Base-by-base conservation (phyloP, 257 asterid genomes). In the Solanum tarapatanum region DNA sequence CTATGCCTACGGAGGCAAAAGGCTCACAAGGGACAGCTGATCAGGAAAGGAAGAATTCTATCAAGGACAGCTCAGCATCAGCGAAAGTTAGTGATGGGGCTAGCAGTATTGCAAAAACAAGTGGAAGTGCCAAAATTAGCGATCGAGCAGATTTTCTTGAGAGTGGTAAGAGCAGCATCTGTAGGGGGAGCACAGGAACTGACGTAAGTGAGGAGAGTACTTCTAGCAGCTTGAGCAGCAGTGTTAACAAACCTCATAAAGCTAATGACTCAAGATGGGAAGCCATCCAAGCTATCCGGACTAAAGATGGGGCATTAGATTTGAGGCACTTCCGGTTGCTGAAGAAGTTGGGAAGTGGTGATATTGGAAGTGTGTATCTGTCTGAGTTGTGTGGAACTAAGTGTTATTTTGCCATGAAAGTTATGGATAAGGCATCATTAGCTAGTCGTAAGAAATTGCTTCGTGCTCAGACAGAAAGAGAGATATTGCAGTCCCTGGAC, bases 111-210 rank as follows among this genome's bases (percentile, higher is more conserved):
- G 89, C 90, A 9, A 94, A 94, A 90, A 91, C 95, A 33, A 94
- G 94, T 79, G 96, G 94, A 73, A 89, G 91, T 84, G 90, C 92
- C 87, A 93, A 92, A 89, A 88, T 88, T 36, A 92, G 95, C 39
- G 97, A 93, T 24, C 91, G 91, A 28, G 89, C 89, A 23, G 98
- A 95, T 80, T 92, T 91, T 51, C 92, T 88, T 35, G 98, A 94
- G 89, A 95, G 98, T 86, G 96, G 98, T 35, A 95, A 95, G 91
- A 95, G 94, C 94, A 95, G 98, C 87, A 88, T 94, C 92, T 95
- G 94, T 88, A 90, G 98, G 87, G 98, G 97, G 23, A 95, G 98
- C 91, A 92, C 98, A 0, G 93, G 98, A 83, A 95, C 96, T 7
- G 98, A 95, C 70, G 85, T 94, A 70, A 95, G 97, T 60, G 98